phyloP scores from a whole-genome alignment of 306 rosid species.

The Fragaria vesca region DNA sequence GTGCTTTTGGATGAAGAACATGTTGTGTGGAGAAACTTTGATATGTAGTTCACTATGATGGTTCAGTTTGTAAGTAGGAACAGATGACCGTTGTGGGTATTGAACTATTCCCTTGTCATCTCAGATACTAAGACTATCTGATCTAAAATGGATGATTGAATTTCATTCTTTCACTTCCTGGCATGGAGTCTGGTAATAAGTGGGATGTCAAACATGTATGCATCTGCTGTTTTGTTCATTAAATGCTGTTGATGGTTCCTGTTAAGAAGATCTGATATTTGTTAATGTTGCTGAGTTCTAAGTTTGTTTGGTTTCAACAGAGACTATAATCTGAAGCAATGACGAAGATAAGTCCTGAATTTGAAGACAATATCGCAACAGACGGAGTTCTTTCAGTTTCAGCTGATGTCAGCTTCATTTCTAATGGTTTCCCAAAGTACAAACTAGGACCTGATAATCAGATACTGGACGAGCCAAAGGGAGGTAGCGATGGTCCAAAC shows the following conservation, averaged over 20 bases:
- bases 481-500: constrained; percentile 64
- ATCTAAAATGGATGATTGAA: constrained; percentile 17
- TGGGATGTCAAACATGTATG: background rate
- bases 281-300: constrained; percentile 9
- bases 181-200: background rate
- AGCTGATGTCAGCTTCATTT: constrained; percentile 86
- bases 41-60: constrained; percentile 30
- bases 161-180: background rate
- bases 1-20: constrained; percentile 8
- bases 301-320: constrained; percentile 36
- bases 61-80: constrained; percentile 3
- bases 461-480: constrained; percentile 70
- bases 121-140: constrained; percentile 6
- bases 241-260: constrained; percentile 7
- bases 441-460: constrained; percentile 76
- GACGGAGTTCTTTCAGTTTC: constrained; percentile 72
- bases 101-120: constrained; percentile 6
- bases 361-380: constrained; percentile 50
- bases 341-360: constrained; percentile 90
- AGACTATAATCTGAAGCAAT: constrained; percentile 36
- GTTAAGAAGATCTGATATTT: constrained; percentile 5
- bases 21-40: constrained; percentile 8
- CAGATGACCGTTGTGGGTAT: background rate
- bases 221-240: constrained; percentile 13
- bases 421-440: constrained; percentile 72